phyloP scores from a whole-genome alignment of 805 yeast genomes.

The Wickerhamomyces silvicola region DNA sequence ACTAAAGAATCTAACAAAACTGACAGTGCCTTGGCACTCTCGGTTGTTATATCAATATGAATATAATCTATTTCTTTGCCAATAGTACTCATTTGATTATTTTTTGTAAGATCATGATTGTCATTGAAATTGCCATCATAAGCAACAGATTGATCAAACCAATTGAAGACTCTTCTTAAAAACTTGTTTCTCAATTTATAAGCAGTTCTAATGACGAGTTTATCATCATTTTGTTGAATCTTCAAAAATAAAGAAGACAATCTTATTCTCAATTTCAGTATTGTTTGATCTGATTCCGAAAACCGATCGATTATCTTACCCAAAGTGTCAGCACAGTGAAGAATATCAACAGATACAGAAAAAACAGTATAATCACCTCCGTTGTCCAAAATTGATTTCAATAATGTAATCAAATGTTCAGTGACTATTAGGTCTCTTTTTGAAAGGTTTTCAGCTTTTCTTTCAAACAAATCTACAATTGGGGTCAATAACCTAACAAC shows the following conservation, averaged over 20 bases:
- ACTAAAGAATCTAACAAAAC: constrained; percentile 49
- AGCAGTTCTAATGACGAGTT: constrained; percentile 37
- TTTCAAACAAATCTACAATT: constrained; percentile 27
- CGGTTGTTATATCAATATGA: constrained; percentile 55
- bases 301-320: constrained; percentile 14
- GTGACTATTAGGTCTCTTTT: constrained; percentile 30
- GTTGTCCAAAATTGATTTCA: constrained; percentile 34
- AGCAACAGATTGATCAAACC: constrained; percentile 49
- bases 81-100: no score
- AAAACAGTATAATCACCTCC: constrained; percentile 26
- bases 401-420: constrained; percentile 43
- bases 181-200: constrained; percentile 40
- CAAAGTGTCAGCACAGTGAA: constrained; percentile 18
- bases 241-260: constrained; percentile 33
- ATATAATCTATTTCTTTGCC: constrained; percentile 40
- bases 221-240: constrained; percentile 28
- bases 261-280: constrained; percentile 34
- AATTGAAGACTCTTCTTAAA: constrained; percentile 40
- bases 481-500: constrained; percentile 39
- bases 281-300: constrained; percentile 3
- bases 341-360: constrained; percentile 27
- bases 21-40: constrained; percentile 54
- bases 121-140: constrained; percentile 27
- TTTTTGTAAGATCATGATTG: constrained; percentile 1
- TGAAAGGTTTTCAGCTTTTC: constrained; percentile 15